phyloP scores from a whole-genome alignment of 345 rosid species.

The Sisymbrium altissimum region DNA sequence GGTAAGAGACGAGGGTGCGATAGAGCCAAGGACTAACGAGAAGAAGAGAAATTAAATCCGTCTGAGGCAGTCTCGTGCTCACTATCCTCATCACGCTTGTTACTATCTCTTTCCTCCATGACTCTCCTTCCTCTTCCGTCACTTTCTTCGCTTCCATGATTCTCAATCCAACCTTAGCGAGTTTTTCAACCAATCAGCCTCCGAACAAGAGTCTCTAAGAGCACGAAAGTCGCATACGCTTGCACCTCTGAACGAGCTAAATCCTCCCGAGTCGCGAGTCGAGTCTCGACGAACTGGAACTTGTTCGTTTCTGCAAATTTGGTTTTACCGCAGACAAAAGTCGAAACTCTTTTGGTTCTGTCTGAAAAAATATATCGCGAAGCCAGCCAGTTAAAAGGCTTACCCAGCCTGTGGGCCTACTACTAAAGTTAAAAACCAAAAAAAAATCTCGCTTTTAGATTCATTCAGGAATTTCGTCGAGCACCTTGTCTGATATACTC shows the following conservation, averaged over 20 bases:
- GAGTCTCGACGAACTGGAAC: background rate
- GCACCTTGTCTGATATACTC: constrained; percentile 6
- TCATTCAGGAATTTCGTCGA: constrained; percentile 30
- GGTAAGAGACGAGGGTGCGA: constrained; percentile 57
- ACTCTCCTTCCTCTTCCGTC: constrained; percentile 36
- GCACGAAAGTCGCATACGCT: background rate
- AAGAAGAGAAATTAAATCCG: constrained; percentile 66
- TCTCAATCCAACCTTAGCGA: background rate
- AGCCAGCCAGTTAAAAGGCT: constrained; percentile 22
- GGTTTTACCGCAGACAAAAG: constrained; percentile 7
- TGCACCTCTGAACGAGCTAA: background rate
- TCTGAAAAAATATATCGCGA: background rate
- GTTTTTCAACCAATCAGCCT: background rate
- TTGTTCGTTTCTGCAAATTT: background rate
- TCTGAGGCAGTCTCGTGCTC: constrained; percentile 60
- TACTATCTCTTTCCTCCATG: constrained; percentile 67
- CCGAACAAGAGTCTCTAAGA: background rate
- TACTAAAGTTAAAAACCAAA: background rate
- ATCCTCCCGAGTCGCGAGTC: background rate
- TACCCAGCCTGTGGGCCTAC: constrained; percentile 17
- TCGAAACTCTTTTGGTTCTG: constrained; percentile 7
- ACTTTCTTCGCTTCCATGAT: constrained; percentile 32
- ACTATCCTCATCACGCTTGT: constrained; percentile 72
- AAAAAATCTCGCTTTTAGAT: background rate
- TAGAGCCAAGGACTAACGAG: constrained; percentile 65